These are phyloP conservation scores for Sanghuangporus baumii DNA, from an alignment of 1,284 basidiomycete genomes.

Conservation along the genomic window DNA sequence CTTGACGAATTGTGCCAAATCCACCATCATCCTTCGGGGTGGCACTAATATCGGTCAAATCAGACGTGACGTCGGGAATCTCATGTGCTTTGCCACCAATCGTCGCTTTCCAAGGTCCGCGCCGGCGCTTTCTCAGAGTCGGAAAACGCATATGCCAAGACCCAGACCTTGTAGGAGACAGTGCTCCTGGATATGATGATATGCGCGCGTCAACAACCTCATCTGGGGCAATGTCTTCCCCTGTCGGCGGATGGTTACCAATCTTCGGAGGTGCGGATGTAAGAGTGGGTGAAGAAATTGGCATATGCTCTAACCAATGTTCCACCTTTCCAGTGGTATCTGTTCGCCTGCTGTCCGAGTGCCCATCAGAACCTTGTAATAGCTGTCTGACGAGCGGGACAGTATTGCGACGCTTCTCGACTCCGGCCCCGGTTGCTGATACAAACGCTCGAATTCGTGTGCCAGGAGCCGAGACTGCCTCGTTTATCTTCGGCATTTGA, in stretches of 20 bases:
- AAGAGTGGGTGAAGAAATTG: neutral
- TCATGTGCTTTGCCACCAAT: neutral
- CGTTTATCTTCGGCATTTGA: no score
- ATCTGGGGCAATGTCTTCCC: neutral
- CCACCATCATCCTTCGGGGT: neutral
- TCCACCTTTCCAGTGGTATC: neutral
- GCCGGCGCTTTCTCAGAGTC: neutral
- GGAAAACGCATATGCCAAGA: neutral
- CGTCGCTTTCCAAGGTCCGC: neutral
- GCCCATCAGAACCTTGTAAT: neutral
- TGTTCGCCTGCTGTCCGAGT: neutral
- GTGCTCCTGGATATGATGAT: neutral
- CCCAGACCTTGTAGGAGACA: no score
- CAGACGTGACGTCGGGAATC: neutral
- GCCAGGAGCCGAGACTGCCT: neutral
- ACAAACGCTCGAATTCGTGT: neutral
- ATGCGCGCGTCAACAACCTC: neutral
- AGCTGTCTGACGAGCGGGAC: neutral
- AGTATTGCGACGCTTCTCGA: neutral
- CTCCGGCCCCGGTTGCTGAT: neutral
- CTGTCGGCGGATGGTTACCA: neutral
- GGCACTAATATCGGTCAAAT: neutral
- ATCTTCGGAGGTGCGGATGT: neutral
- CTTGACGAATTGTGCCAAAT: neutral
- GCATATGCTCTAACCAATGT: neutral